A percentile compares a stretch with the other conserved stretches of the same genome.
These are phyloP conservation scores for Xylariaceae sp. DNA, from an alignment of 2,329 filamentous ascomycete species.

Conservation along the genomic window DNA sequence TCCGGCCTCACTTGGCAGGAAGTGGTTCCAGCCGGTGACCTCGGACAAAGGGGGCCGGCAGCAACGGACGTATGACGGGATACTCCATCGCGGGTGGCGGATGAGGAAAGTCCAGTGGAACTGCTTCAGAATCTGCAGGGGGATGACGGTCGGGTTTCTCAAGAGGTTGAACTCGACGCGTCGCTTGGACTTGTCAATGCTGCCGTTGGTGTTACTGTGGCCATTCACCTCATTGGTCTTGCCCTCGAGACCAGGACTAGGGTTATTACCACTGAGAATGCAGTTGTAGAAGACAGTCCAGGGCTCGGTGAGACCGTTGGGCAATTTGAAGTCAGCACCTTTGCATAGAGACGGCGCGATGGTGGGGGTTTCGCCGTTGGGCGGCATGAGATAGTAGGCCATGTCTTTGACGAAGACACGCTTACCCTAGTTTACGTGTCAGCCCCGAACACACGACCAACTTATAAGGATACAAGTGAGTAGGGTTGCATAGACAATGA, in stretches of 20 bases:
- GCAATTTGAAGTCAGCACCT: slow-evolving; percentile 33
- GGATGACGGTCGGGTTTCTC: slow-evolving; percentile 80
- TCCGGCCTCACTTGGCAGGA: slow-evolving; percentile 82
- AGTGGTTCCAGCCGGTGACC: slow-evolving; percentile 78
- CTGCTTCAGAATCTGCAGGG: slow-evolving; percentile 62
- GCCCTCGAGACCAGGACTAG: not conserved
- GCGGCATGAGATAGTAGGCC: slow-evolving; percentile 82
- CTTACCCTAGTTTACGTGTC: slow-evolving; percentile 57
- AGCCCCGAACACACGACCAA: not conserved
- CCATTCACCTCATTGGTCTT: slow-evolving; percentile 6
- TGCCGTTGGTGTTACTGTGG: slow-evolving; percentile 13
- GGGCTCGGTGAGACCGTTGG: slow-evolving; percentile 17
- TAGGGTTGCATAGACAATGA: too few relatives aligned
- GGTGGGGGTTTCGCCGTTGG: slow-evolving; percentile 58
- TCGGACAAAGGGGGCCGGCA: slow-evolving; percentile 80
- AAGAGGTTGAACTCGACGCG: slow-evolving; percentile 43
- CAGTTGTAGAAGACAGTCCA: not conserved
- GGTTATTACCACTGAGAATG: not conserved
- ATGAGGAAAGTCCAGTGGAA: slow-evolving; percentile 98
- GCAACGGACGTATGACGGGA: slow-evolving; percentile 93
- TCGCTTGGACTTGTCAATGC: slow-evolving; percentile 15
- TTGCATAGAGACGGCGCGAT: slow-evolving; percentile 77
- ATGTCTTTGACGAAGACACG: slow-evolving; percentile 98
- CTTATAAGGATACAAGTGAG: too few relatives aligned
- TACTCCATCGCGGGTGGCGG: slow-evolving; percentile 84